Evolutionary conservation across 805 yeast species (phyloP).

Genomic region (Candida takata): DNA sequence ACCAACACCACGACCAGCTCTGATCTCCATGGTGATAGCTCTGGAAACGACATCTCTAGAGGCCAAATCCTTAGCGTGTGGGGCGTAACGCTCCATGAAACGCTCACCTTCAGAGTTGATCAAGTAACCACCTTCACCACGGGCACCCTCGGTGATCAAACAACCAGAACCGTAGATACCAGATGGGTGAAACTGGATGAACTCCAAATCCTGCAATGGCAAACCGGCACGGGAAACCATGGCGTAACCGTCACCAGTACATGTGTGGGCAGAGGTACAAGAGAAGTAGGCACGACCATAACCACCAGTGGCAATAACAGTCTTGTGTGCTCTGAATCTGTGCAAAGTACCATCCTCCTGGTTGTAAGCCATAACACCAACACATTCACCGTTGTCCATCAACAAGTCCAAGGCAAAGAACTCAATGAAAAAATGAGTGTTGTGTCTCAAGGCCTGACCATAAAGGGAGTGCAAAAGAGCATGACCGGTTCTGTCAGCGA

Average conservation of each 20-base stretch:
- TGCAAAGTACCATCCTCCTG: constrained; percentile 98
- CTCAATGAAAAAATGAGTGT: constrained; percentile 97
- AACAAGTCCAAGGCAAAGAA: constrained; percentile 91
- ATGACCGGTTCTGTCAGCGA: constrained; percentile 98
- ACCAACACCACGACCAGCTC: constrained; percentile 99
- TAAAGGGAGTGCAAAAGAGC: constrained; percentile 92
- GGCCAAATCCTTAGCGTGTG: constrained; percentile 96
- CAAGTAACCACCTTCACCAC: constrained; percentile 99
- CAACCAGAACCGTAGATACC: constrained; percentile 99
- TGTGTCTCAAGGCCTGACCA: constrained; percentile 94
- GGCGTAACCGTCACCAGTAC: constrained; percentile 99
- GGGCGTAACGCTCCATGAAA: constrained; percentile 99
- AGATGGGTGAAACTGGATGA: constrained; percentile 98
- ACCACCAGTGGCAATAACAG: constrained; percentile 97
- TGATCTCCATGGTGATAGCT: constrained; percentile 97
- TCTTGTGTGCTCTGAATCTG: constrained; percentile 94
- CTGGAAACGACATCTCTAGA: constrained; percentile 97
- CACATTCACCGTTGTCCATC: constrained; percentile 93
- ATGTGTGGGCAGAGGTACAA: constrained; percentile 98
- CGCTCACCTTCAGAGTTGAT: constrained; percentile 97
- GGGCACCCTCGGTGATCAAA: constrained; percentile 97
- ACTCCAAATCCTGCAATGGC: constrained; percentile 95
- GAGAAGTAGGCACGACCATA: constrained; percentile 98
- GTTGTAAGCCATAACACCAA: constrained; percentile 95
- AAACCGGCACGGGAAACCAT: constrained; percentile 98